phyloP scores from a whole-genome alignment of 306 rosid species.

The Vicia sativa region DNA sequence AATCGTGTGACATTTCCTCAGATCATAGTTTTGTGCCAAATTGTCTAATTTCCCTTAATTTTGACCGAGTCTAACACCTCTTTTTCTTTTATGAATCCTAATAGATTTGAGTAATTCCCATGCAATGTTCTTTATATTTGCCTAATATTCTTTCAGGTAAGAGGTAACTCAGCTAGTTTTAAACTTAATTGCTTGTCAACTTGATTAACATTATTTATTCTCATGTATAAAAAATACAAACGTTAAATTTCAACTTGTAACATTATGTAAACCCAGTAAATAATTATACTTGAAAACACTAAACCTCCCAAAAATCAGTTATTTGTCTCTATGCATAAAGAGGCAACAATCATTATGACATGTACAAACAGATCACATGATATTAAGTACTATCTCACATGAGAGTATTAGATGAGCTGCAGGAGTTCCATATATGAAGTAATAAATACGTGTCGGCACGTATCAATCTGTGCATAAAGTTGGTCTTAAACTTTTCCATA shows the following conservation, averaged over 20 bases:
- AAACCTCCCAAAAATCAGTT: not conserved
- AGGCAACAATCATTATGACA: not conserved
- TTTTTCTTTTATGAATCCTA: too few relatives aligned
- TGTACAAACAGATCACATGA: conserved; percentile 14
- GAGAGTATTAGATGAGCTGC: conserved; percentile 2
- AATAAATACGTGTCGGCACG: conserved; percentile 2
- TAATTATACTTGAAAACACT: not conserved
- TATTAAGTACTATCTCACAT: conserved; percentile 9
- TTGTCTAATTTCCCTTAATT: too few relatives aligned
- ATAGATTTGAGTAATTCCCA: too few relatives aligned
- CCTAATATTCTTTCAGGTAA: too few relatives aligned
- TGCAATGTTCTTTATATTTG: too few relatives aligned
- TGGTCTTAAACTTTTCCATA: not conserved
- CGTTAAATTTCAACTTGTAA: not conserved
- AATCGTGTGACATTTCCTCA: too few relatives aligned
- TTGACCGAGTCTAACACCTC: too few relatives aligned
- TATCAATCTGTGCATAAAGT: not conserved
- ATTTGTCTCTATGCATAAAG: not conserved
- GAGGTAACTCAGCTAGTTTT: too few relatives aligned
- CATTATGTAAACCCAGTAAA: not conserved
- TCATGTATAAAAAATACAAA: too few relatives aligned
- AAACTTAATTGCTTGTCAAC: too few relatives aligned
- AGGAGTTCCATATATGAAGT: conserved; percentile 9
- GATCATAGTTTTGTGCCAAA: too few relatives aligned
- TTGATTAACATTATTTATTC: not conserved